Evolutionary conservation across 805 yeast genomes (phyloP), one percentile per base, ranked within the genome.

Genomic region (Candida manassasensis): DNA sequence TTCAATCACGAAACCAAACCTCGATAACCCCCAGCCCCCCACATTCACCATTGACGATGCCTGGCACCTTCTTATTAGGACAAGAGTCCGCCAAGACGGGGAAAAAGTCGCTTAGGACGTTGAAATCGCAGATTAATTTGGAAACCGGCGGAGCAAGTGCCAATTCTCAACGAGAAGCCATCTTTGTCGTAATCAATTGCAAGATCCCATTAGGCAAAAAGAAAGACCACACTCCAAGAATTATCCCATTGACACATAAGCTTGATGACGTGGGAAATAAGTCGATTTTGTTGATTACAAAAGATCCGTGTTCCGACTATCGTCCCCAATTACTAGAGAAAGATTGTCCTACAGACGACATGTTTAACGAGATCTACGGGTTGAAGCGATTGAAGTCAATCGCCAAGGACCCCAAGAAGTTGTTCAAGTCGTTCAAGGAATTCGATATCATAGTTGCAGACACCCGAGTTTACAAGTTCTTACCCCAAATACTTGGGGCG

Each of bases 391-490:
- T 81, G 37, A 76, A 71, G 48, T 57, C 70, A 16, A 52, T 75
- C 14, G 55, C 70, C 7, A 50, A 53, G 12, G 72, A 68, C 42
- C 61, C 69, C 3, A 69, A 68, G 33, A 62, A 71, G 16, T 50
- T 75, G 21, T 67, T 64, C 32, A 73, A 69, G 32, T 45, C 79
- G 1, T 76, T 62, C 46, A 70, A 73, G 38, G 84, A 81, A 26
- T 78, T 71, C 50, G 95, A 85, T 48, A 47, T 81, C 18, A 67
- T 86, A 2, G 62, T 85, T 7, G 79, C 81, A 4, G 95, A 86
- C 55, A 74, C 79, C 35, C 63, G 93, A 41, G 70, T 84, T 2
- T 79, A 77, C 47, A 75, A 74, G 41, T 57, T 78, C 15, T 55
- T 84, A 19, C 84, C 84, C 0, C 59, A 61, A 2, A 55, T 81